phyloP scores from a whole-genome alignment of 306 rosid genomes.

The Biancaea sappan region DNA sequence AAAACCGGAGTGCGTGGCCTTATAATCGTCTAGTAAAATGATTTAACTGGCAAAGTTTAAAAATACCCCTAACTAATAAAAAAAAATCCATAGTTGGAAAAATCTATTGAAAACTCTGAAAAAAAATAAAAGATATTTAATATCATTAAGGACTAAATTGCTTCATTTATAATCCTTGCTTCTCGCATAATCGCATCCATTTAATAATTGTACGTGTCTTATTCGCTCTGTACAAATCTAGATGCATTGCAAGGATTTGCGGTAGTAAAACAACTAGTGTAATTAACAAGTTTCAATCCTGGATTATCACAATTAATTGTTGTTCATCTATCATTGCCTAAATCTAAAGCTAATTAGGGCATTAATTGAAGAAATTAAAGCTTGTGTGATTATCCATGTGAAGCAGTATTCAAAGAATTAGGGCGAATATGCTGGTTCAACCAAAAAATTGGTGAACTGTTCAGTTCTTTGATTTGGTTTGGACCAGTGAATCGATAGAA shows the following conservation, averaged over 20 bases:
- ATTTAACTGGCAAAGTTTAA: no score
- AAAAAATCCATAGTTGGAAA: no score
- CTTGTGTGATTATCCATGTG: background rate
- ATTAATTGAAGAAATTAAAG: constrained; percentile 7
- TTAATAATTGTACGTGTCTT: constrained; percentile 27
- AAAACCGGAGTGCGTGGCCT: no score
- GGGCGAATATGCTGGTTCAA: no score
- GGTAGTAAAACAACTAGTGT: constrained; percentile 11
- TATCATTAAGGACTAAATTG: background rate
- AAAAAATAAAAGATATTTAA: background rate
- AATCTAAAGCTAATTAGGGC: background rate
- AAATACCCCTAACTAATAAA: no score
- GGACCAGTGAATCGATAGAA: no score
- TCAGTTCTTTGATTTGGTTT: no score
- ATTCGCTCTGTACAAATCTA: background rate
- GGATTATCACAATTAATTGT: no score
- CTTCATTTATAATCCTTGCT: no score
- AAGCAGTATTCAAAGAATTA: no score
- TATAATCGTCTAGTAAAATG: no score
- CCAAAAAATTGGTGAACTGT: no score
- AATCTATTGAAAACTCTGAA: background rate
- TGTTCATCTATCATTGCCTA: background rate
- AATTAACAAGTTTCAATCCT: background rate
- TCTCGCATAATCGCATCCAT: background rate
- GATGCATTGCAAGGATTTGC: background rate